These are phyloP conservation scores for Colletotrichum sp. DNA, from an alignment of 2,329 filamentous ascomycete species.

Conservation along the genomic window DNA sequence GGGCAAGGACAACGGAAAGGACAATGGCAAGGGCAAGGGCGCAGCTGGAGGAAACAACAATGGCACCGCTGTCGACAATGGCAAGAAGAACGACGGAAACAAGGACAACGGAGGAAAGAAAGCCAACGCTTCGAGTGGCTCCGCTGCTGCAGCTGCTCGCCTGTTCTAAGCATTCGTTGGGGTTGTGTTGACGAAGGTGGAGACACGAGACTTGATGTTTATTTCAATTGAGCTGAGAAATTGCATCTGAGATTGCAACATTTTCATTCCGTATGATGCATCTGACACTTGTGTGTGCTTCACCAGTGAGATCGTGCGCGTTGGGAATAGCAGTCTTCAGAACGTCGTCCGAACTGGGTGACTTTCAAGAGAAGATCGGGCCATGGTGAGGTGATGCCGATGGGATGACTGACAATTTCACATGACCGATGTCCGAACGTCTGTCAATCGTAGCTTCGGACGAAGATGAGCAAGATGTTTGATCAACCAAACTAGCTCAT, in stretches of 20 bases:
- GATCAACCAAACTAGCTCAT: neutral
- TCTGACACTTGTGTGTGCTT: neutral
- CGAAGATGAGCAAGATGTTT: neutral
- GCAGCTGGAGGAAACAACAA: neutral
- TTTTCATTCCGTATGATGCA: neutral
- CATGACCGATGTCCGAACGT: neutral
- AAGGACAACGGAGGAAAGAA: neutral
- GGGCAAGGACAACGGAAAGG: neutral
- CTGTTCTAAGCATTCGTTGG: neutral
- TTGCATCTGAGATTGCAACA: neutral
- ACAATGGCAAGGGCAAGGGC: neutral
- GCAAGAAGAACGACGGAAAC: neutral
- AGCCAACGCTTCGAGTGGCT: neutral
- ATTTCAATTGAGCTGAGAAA: neutral
- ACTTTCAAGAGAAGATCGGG: neutral
- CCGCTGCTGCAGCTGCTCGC: neutral
- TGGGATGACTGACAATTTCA: neutral
- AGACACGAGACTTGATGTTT: neutral
- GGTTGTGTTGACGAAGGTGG: neutral
- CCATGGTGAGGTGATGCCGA: neutral
- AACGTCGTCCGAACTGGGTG: neutral
- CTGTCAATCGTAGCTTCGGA: neutral
- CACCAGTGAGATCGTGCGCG: neutral
- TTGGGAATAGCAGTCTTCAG: neutral
- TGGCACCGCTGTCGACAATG: neutral